Base-by-base conservation (phyloP, 495 filamentous ascomycete species). In the Daldinia vernicosa region DNA sequence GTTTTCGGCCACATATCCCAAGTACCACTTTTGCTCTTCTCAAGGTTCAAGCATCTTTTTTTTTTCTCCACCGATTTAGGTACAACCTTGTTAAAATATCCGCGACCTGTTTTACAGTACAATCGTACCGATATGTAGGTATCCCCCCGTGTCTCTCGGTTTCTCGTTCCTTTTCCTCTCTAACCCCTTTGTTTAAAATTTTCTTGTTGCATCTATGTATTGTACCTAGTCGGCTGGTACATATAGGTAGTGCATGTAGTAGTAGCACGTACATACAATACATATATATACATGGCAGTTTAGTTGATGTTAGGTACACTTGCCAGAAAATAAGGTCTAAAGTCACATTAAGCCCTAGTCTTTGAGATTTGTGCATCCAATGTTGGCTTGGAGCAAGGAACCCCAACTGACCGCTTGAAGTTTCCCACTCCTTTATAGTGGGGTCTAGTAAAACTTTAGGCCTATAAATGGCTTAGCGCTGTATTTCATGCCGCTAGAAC, bases 401-500 rank as follows among this genome's bases (percentile, higher is more conserved):
- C 65, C 70, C 64, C 55, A 61, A 75, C 73, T 77, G 75, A 77
- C 73, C 75, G 75, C 75, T 64, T 75, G 63, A 67, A 60, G 57
- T 72, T 75, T 65, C 61, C 61, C 65, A 69, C 66, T 66, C n/a
- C 52, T 60, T 43, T 35, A 60, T 63, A 68, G 70, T 72, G 65
- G 70, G 70, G 65, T 32, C 24, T 30, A 8, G 33, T 58, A 28
- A 67, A 67, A 65, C 56, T 27, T 65, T 65, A 24, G 32, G 35
- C 47, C 51, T 43, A 14, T 27, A 56, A 68, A 51, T 12, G 52
- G 70, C 12, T 65, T 72, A 72, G 70, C 61, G 70, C 40, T 14
- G 15, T 53, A 72, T 65, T 37, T 60, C 53, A 43, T 67, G 59
- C 63, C 39, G 35, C 69, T 32, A 61, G 65, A 57, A 72, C 61